These are phyloP conservation scores for Eucalyptus leucophloia DNA, from an alignment of 345 rosid genomes.

Conservation along the genomic window DNA sequence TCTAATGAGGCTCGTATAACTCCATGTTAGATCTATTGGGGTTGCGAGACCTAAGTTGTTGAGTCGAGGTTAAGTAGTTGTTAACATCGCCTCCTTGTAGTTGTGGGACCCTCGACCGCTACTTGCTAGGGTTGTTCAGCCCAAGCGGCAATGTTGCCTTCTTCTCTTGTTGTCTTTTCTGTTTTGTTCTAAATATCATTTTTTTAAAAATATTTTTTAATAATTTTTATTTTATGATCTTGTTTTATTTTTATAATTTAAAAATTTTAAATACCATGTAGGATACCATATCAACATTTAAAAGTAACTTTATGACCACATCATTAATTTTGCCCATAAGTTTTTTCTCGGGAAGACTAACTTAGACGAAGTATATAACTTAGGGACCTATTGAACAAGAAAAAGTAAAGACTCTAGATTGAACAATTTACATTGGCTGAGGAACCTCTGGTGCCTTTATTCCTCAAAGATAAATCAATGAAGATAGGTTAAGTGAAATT, in stretches of 20 bases:
- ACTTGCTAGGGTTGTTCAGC: not conserved
- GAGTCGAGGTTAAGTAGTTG: not conserved
- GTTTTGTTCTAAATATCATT: not conserved
- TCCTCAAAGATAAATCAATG: not conserved
- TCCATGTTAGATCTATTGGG: not conserved
- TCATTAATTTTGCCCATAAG: not conserved
- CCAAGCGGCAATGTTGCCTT: not conserved
- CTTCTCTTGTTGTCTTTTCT: not conserved
- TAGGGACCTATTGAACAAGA: not conserved
- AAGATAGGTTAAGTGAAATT: not conserved
- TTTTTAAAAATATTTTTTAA: not conserved
- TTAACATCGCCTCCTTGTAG: not conserved
- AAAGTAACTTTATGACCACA: not conserved
- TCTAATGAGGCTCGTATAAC: rapidly evolving
- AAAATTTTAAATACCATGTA: not conserved
- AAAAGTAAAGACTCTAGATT: not conserved
- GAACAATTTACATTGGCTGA: not conserved
- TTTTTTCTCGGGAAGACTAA: rapidly evolving
- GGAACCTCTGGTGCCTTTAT: not conserved
- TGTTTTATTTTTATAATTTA: not conserved
- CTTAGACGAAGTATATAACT: not conserved
- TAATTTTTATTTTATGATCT: not conserved
- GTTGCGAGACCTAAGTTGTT: not conserved
- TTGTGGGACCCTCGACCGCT: not conserved
- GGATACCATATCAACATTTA: not conserved